Base-by-base conservation (phyloP, 176 grass and related monocot species). In the Miscanthus lutarioriparius region DNA sequence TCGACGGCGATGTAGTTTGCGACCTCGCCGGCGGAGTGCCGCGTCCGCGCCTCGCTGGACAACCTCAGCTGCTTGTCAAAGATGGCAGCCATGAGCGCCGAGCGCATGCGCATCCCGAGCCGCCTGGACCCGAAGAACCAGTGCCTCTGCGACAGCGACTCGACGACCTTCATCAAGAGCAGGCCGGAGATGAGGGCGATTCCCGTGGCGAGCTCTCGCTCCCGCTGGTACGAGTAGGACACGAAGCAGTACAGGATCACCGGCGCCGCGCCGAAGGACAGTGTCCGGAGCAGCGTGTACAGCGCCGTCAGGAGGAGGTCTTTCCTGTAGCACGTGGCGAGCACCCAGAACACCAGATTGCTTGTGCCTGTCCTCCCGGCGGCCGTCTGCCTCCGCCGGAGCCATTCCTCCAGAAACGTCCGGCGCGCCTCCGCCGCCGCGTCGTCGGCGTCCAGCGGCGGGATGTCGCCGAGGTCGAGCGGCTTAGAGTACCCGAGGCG, bases 41-140 rank as follows among this genome's bases (percentile, higher is more conserved):
- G 86, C 67, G 36, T 48, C 64, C 95, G 77, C 2, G 62, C 87
- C 39, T 91, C 85, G 71, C 62, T 88, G 7, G 92, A 95, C 39
- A 98, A 79, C 25, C 75, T 51, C 51, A 98, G 89, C 78, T 94
- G 92, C 66, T 98, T 95, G 41, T 88, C 75, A 70, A 93, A 98
- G 49, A 98, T 62, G 41, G 89, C 85, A 1, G 95, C 91, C 91
- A 94, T 98, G 56, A 95, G 72, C n/a, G 91, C 91, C 17, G 92
- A 98, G 20, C 92, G 88, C 93, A 98, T 94, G 77, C 90, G 91
- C 95, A 98, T 95, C 36, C 95, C 92, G 8, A 98, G 89, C 77
- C 89, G 86, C 75, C 93, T 78, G 2, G 93, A 88, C 2, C 87
- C 85, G 39, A 98, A 95, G 85, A 95, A 98, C 91, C 91, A 98